A percentile compares a stretch with the other conserved stretches of the same genome.
These are phyloP conservation scores for Leccinum huronense DNA, from an alignment of 1,284 basidiomycete species.

Conservation along the genomic window DNA sequence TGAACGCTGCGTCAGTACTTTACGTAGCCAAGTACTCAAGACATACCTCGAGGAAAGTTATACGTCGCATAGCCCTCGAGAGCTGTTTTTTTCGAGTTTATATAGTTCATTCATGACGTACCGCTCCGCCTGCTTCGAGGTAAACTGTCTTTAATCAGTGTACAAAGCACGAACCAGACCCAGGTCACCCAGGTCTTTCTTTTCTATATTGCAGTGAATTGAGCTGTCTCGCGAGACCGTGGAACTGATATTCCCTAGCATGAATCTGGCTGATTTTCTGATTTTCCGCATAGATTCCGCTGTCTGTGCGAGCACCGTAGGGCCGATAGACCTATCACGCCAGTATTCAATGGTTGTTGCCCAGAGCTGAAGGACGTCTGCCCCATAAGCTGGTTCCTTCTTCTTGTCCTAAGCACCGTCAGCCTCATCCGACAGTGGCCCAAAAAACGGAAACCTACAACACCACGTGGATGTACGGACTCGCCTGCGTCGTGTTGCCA, in stretches of 20 bases:
- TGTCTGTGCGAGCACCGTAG: constrained; percentile 74
- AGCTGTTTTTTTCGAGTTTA: constrained; percentile 63
- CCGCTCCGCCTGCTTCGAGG: constrained; percentile 62
- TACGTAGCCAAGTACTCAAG: background rate
- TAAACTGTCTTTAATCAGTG: constrained; percentile 7
- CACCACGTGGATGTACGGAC: constrained; percentile 81
- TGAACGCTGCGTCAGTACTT: constrained; percentile 12
- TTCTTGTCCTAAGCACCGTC: constrained; percentile 54
- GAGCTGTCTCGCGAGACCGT: constrained; percentile 22
- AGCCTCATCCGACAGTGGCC: background rate
- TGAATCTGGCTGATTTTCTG: constrained; percentile 87
- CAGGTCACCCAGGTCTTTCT: constrained; percentile 41
- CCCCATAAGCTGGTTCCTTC: constrained; percentile 76
- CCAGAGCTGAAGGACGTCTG: constrained; percentile 91
- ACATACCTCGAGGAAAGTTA: constrained; percentile 81
- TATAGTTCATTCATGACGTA: constrained; percentile 87
- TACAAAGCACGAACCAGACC: constrained; percentile 53
- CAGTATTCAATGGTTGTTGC: constrained; percentile 90
- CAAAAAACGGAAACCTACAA: constrained; percentile 47
- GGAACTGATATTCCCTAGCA: constrained; percentile 76
- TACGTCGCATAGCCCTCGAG: constrained; percentile 70
- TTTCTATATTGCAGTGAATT: constrained; percentile 38
- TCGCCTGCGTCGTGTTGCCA: constrained; percentile 33
- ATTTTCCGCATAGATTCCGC: constrained; percentile 83
- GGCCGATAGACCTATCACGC: constrained; percentile 85